These are phyloP conservation scores for Kurtzmaniella quercitrusa DNA, from an alignment of 1,139 yeast genomes.

Conservation along the genomic window DNA sequence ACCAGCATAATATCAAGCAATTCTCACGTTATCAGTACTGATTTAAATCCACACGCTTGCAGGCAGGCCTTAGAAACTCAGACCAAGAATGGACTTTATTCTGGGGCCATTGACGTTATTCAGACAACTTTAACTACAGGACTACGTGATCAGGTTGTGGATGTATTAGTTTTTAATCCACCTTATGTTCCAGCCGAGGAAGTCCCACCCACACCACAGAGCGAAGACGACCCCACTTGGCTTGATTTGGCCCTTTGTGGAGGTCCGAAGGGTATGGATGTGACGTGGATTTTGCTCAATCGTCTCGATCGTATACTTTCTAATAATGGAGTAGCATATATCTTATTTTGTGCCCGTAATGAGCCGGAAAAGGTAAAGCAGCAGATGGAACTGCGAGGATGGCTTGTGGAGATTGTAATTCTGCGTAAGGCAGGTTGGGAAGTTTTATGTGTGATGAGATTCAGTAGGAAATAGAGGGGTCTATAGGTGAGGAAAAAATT, in stretches of 20 bases:
- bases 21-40: constrained; percentile 58
- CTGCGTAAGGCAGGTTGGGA: constrained; percentile 94
- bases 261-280: constrained; percentile 85
- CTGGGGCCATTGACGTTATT: constrained; percentile 45
- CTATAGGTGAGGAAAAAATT: background rate
- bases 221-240: constrained; percentile 56
- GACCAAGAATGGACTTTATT: constrained; percentile 31
- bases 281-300: constrained; percentile 63
- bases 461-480: constrained; percentile 14
- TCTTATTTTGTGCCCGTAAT: constrained; percentile 82
- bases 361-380: constrained; percentile 59
- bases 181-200: constrained; percentile 90
- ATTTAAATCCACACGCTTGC: constrained; percentile 78
- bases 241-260: constrained; percentile 86
- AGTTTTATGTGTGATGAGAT: constrained; percentile 69
- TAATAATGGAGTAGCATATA: constrained; percentile 68
- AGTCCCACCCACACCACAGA: constrained; percentile 54
- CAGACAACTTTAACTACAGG: constrained; percentile 57
- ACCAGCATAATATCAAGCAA: constrained; percentile 48
- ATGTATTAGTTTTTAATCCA: constrained; percentile 81
- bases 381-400: constrained; percentile 46
- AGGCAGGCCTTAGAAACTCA: constrained; percentile 50
- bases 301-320: constrained; percentile 46
- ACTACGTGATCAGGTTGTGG: constrained; percentile 48
- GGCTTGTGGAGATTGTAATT: constrained; percentile 51